Evolutionary conservation across 2,329 filamentous ascomycete species (phyloP), one percentile per base, ranked within the genome.

Genomic region (Xylariaceae sp.): DNA sequence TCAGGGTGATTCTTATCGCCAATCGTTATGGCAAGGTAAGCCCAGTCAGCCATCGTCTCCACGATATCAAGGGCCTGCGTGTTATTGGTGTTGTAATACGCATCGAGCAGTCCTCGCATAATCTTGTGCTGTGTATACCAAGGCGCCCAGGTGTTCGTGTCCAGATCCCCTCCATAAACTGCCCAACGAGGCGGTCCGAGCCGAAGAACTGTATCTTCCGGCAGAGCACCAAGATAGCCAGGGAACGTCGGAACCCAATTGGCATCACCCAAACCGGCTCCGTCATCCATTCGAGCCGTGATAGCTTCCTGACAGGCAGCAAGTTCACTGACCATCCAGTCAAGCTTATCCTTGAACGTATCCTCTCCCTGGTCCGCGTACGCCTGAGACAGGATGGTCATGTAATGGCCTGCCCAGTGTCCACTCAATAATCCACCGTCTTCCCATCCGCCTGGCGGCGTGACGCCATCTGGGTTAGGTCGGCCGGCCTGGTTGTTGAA

Each of bases 71-170:
- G 62, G 1, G 71, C 71, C 34, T 68, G 65, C 2, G 68, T 57
- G 56, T 70, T 73, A 58, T 73, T 71, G 11, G 71, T 71, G 61
- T 72, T 71, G 60, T 73, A 73, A 54, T 72, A 72, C 1, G 71
- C 69, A 53, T 73, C 71, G 15, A 73, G 56, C n/a, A 73, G 54
- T 4, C 71, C 71, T 13, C 71, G 64, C 59, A 73, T 68, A 59
- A 73, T 72, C 63, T 73, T 73, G 49, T 73, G 71, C 60, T 72
- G 70, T 35, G 70, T 72, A 39, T 73, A 73, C 71, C 71, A 73
- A 1, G 70, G 68, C 3, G 71, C 71, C 71, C 71, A 73, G 0
- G 69, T 72, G 18, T 72, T 72, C 1, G 53, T 68, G n/a, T 62
- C 57, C 18, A 57, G 59, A 45, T 71, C 51, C 42, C 67, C 50